Conservation (phyloP, 352 stramenopile species). For the Phytophthora melonis region DNA sequence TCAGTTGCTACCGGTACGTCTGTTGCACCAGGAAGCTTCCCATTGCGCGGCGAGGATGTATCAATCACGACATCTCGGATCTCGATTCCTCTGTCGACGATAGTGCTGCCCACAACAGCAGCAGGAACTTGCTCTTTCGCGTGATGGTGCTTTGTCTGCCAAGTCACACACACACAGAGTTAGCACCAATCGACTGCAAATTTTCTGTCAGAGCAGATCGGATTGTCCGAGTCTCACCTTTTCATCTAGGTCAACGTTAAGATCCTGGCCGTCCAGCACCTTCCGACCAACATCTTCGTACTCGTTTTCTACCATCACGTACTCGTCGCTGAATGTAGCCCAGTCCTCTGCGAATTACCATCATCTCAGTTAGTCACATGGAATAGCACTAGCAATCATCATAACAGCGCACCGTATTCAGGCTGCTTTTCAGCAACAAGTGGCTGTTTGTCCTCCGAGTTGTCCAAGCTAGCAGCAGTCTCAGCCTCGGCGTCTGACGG, state of each 20-base stretch:
- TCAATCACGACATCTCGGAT: constrained; percentile 47
- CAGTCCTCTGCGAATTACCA: constrained; percentile 57
- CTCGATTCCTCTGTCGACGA: constrained; percentile 40
- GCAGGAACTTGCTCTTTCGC: constrained; percentile 24
- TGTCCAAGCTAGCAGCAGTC: constrained; percentile 35
- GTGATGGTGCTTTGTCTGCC: constrained; percentile 28
- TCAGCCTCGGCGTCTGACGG: constrained; percentile 40
- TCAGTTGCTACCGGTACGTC: constrained; percentile 2
- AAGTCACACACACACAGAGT: constrained; percentile 4
- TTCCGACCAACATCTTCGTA: constrained; percentile 83
- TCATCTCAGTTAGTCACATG: not conserved
- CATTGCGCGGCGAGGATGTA: constrained; percentile 40
- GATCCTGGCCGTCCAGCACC: constrained; percentile 65
- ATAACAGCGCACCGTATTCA: constrained; percentile 57
- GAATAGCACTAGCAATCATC: not conserved
- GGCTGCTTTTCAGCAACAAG: constrained; percentile 73
- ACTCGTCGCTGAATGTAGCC: constrained; percentile 80
- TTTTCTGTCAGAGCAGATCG: not conserved
- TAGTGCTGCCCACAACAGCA: constrained; percentile 16
- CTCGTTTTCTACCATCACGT: constrained; percentile 86
- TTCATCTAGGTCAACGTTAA: constrained; percentile 55
- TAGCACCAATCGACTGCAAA: not conserved
- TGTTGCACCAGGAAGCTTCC: constrained; percentile 6
- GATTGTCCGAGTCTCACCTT: constrained; percentile 33
- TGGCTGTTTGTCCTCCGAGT: constrained; percentile 66